phyloP scores from a whole-genome alignment of 192 early-diverging fungal genomes.

The Backusella mclennaniae region DNA sequence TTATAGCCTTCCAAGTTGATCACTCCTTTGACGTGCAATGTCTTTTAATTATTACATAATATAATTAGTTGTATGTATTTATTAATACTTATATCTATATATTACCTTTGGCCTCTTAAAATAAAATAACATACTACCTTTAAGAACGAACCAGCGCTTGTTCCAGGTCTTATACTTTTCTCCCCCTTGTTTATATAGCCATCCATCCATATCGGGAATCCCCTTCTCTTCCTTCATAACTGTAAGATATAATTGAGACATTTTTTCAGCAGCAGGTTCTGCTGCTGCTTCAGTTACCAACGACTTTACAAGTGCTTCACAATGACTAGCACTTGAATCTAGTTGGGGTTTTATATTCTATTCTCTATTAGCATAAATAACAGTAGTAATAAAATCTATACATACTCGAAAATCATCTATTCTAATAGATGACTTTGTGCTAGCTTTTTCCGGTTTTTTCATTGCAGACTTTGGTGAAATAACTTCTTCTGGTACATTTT shows the following conservation, averaged over 20 bases:
- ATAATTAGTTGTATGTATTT: not conserved
- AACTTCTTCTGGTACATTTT: not conserved
- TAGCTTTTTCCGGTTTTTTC: not conserved
- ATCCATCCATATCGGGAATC: constrained; percentile 51
- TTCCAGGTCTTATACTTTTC: constrained; percentile 58
- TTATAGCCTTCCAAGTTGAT: constrained; percentile 58
- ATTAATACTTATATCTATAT: not conserved
- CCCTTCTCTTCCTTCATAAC: not conserved
- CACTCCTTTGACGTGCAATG: constrained; percentile 48
- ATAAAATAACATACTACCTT: constrained; percentile 51
- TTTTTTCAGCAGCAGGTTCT: not conserved
- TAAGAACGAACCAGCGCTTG: constrained; percentile 56
- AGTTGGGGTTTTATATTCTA: not conserved
- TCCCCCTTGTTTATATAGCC: constrained; percentile 48
- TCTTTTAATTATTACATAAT: not conserved
- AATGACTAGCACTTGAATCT: not conserved
- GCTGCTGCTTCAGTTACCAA: not conserved
- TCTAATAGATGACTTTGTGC: not conserved
- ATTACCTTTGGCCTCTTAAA: constrained; percentile 44
- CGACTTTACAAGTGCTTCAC: not conserved
- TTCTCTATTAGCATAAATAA: not conserved
- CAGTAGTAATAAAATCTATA: not conserved
- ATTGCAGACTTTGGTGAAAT: not conserved
- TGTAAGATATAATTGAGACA: not conserved
- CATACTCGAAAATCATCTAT: constrained; percentile 1